Conservation (phyloP, 2,329 filamentous ascomycete species). For the Clathrospora elynae region DNA sequence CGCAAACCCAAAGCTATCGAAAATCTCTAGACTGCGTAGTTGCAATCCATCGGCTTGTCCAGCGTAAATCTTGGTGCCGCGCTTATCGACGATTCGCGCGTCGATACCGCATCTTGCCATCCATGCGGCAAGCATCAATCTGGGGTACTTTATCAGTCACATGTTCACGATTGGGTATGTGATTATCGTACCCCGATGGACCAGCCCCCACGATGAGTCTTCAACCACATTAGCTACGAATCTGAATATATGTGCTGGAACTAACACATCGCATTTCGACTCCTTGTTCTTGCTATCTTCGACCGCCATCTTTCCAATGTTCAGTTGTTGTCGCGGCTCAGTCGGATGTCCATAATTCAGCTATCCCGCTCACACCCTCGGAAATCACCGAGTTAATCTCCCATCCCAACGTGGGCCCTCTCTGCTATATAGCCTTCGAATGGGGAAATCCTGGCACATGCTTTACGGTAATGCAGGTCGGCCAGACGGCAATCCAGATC, state of each 20-base stretch:
- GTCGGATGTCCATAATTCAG: no score
- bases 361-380: no score
- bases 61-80: conserved; percentile 48
- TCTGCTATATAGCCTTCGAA: conserved; percentile 7
- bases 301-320: no score
- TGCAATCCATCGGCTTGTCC: conserved; percentile 53
- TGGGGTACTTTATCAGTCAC: not conserved
- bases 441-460: not conserved
- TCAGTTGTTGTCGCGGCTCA: no score
- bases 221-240: conserved; percentile 2
- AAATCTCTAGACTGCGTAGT: conserved; percentile 52
- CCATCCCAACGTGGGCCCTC: no score
- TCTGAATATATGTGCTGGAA: no score
- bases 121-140: conserved; percentile 51
- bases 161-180: not conserved
- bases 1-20: conserved; percentile 69
- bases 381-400: no score
- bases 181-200: conserved; percentile 33
- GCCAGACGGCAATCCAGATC: conserved; percentile 10
- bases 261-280: conserved; percentile 43
- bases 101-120: conserved; percentile 50
- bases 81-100: conserved; percentile 51
- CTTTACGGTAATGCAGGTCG: conserved; percentile 29
- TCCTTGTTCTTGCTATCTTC: no score
- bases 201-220: conserved; percentile 50